phyloP scores from a whole-genome alignment of 169 alveolate species.

The Cryptosporidium canis region DNA sequence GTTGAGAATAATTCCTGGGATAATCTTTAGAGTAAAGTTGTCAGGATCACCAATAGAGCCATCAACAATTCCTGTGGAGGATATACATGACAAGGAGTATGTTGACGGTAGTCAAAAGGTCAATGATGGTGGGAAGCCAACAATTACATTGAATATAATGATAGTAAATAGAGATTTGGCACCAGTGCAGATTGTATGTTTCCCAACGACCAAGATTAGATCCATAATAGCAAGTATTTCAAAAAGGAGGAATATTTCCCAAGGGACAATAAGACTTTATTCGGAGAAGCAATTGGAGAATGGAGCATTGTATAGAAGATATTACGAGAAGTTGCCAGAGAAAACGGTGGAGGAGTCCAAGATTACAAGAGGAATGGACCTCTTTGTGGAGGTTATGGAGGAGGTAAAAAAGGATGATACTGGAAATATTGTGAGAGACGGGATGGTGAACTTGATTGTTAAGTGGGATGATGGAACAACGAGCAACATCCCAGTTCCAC shows the following conservation, averaged over 20 bases:
- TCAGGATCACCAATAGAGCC: constrained; percentile 66
- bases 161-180: constrained; percentile 39
- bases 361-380: constrained; percentile 45
- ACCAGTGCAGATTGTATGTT: constrained; percentile 61
- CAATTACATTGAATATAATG: constrained; percentile 38
- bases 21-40: constrained; percentile 45
- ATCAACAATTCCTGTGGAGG: constrained; percentile 16
- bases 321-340: constrained; percentile 66
- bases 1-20: constrained; percentile 55
- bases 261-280: neutral
- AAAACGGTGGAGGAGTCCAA: constrained; percentile 55
- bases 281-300: constrained; percentile 55
- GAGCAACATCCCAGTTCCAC: constrained; percentile 56
- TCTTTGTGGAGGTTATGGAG: constrained; percentile 60
- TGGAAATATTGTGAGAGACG: constrained; percentile 53
- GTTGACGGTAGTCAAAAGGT: constrained; percentile 36
- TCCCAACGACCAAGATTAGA: constrained; percentile 39
- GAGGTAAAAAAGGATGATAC: constrained; percentile 47
- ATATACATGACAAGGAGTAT: constrained; percentile 45
- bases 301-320: constrained; percentile 65
- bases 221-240: constrained; percentile 46
- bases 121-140: neutral
- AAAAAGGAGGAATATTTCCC: constrained; percentile 45
- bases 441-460: constrained; percentile 62
- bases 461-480: constrained; percentile 72